phyloP scores from a whole-genome alignment of 2,329 filamentous ascomycete species.

The Leptographium galeiforme region DNA sequence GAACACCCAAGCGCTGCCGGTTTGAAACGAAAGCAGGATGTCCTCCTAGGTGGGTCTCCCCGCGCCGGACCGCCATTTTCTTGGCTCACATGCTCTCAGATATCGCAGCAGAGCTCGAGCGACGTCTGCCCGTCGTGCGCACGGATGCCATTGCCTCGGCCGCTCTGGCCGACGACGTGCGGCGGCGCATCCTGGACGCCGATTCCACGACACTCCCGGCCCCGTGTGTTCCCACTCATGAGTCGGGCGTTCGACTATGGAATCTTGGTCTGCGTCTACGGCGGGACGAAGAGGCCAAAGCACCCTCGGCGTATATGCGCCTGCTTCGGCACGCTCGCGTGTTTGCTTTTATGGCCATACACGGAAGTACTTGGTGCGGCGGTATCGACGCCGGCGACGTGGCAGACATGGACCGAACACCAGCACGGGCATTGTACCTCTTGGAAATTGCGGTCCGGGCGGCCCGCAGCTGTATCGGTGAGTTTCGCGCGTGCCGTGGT shows the following conservation, averaged over 20 bases:
- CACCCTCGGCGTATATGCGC: constrained; percentile 11
- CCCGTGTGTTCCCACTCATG: not conserved
- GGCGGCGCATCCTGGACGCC: not conserved
- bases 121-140: constrained; percentile 3
- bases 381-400: not conserved
- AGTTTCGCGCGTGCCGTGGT: not conserved
- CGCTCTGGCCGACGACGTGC: constrained; percentile 4
- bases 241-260: constrained; percentile 7
- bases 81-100: not conserved
- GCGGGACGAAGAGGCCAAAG: constrained; percentile 4
- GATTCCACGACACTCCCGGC: not conserved
- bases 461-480: constrained; percentile 45
- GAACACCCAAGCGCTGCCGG: not conserved
- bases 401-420: not conserved
- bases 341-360: constrained; percentile 56
- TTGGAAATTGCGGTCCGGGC: constrained; percentile 1
- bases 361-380: constrained; percentile 15
- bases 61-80: not conserved
- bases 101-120: not conserved
- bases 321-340: constrained; percentile 28
- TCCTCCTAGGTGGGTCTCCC: not conserved
- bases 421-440: not conserved
- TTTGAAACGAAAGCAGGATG: not conserved
- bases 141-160: constrained; percentile 4
- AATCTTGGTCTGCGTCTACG: constrained; percentile 5